Conservation (phyloP, 495 filamentous ascomycete genomes). For the Podospora bellae-mahoneyi region DNA sequence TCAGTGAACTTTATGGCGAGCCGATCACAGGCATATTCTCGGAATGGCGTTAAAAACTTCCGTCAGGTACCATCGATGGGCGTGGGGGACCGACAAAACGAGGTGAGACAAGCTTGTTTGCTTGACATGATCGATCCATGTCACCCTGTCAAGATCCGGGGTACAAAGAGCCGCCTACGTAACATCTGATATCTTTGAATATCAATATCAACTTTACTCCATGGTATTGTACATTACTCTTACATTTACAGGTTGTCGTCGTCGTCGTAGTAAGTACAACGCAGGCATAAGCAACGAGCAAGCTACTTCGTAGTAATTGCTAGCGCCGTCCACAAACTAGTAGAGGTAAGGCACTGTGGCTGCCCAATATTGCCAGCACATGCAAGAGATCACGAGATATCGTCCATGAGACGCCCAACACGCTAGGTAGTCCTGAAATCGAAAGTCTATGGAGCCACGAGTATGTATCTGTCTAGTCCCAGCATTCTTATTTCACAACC, state of each 20-base stretch:
- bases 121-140: not conserved
- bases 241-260: not conserved
- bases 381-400: not conserved
- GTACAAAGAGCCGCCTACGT: not conserved
- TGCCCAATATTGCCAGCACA: not conserved
- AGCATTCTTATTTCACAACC: no score
- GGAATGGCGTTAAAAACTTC: not conserved
- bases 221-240: not conserved
- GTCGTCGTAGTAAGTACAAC: no score
- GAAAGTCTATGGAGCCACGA: not conserved
- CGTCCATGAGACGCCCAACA: not conserved
- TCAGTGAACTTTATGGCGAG: not conserved
- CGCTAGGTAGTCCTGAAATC: not conserved
- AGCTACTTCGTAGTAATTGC: no score
- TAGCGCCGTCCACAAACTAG: not conserved
- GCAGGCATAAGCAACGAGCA: no score
- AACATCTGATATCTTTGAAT: not conserved
- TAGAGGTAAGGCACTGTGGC: not conserved
- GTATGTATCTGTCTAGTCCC: no score
- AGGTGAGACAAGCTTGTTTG: not conserved
- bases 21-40: not conserved
- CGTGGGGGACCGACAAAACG: not conserved
- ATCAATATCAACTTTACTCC: not conserved
- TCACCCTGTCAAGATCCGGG: not conserved
- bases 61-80: not conserved